Conservation (phyloP, 768 basidiomycete species). For the Tephrocybe sp. region DNA sequence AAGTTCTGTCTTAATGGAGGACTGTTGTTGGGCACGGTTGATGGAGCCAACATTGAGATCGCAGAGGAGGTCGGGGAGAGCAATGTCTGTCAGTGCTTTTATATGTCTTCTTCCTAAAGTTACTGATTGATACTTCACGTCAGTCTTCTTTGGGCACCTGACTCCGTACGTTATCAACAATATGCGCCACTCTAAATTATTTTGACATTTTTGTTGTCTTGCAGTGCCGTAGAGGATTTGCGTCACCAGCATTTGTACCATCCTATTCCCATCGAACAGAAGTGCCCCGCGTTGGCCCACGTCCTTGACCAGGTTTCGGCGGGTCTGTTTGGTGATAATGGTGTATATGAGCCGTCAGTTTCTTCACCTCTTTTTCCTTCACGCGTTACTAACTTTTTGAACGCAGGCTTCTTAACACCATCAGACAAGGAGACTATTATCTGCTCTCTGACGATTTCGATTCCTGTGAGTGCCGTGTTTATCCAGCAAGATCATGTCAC, state of each 20-base stretch:
- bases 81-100: conserved; percentile 75
- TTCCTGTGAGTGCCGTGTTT: conserved; percentile 57
- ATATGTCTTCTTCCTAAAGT: not conserved
- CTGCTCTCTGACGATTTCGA: conserved; percentile 93
- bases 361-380: conserved; percentile 8
- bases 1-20: conserved; percentile 93
- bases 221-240: conserved; percentile 76
- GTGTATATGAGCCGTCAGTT: conserved; percentile 86
- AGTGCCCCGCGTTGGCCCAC: conserved; percentile 78
- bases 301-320: conserved; percentile 76
- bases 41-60: conserved; percentile 97
- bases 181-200: not conserved
- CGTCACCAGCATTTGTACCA: conserved; percentile 87
- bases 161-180: conserved; percentile 50
- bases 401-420: conserved; percentile 67
- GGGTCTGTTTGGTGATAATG: conserved; percentile 79
- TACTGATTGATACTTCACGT: not conserved
- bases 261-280: conserved; percentile 76
- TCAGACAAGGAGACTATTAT: conserved; percentile 76
- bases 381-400: conserved; percentile 9
- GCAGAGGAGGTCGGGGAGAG: conserved; percentile 92
- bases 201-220: not conserved
- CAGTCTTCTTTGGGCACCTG: conserved; percentile 90
- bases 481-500: not conserved
- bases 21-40: conserved; percentile 83